These are phyloP conservation scores for Singerocomus inundabilis DNA, from an alignment of 1,284 basidiomycete genomes.

Conservation along the genomic window DNA sequence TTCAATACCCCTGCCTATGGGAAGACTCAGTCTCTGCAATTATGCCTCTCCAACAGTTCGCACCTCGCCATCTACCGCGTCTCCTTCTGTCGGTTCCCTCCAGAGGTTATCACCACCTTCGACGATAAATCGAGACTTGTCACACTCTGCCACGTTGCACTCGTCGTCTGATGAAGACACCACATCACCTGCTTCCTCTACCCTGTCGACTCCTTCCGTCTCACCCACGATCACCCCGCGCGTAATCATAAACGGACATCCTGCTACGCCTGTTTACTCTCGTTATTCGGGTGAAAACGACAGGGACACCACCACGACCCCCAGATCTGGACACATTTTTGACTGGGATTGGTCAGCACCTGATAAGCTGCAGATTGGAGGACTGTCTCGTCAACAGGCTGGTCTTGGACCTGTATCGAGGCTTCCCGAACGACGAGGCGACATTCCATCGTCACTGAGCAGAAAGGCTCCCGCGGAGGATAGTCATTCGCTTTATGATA, in stretches of 20 bases:
- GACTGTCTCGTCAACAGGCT: neutral
- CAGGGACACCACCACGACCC: neutral
- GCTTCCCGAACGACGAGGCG: neutral
- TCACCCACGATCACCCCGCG: conserved; percentile 26
- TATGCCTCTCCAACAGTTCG: conserved; percentile 24
- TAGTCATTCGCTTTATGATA: conserved; percentile 50
- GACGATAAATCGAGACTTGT: neutral
- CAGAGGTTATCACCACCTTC: neutral
- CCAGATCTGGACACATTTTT: conserved; percentile 4
- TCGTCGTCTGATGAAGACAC: conserved; percentile 16
- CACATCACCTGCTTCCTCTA: conserved; percentile 28
- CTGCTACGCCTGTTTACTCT: conserved; percentile 13
- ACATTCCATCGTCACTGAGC: neutral
- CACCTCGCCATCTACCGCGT: conserved; percentile 2
- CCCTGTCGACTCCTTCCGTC: conserved; percentile 25
- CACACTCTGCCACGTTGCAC: neutral
- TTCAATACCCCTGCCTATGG: conserved; percentile 4
- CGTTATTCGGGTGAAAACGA: neutral
- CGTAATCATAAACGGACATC: conserved; percentile 28
- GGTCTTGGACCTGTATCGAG: neutral
- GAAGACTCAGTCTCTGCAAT: conserved; percentile 27
- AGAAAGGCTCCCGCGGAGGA: neutral
- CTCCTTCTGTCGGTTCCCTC: neutral
- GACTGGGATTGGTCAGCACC: conserved; percentile 27
- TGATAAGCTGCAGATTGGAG: neutral